Evolutionary conservation across 148 eudicot species (phyloP).

Genomic region (Beta vulgaris): DNA sequence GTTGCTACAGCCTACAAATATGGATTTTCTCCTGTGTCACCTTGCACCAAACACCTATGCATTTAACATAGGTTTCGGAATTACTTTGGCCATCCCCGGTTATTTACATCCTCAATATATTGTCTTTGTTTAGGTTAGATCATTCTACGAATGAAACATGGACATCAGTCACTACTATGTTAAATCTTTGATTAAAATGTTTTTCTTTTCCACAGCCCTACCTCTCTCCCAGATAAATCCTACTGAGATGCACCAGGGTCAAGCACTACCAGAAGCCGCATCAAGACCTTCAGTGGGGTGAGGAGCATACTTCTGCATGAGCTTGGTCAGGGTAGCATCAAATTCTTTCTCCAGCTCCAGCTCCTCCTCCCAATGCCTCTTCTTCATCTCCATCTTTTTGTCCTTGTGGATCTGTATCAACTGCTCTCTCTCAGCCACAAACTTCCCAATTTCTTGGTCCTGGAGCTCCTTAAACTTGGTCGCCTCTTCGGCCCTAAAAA

Average conservation of each 20-base stretch:
- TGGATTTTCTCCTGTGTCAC: neutral
- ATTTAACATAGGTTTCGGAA: neutral
- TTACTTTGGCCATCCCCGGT: neutral
- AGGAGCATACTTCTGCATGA: conserved; percentile 54
- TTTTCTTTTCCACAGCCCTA: neutral
- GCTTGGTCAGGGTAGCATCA: conserved; percentile 34
- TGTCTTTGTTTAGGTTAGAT: neutral
- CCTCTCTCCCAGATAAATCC: neutral
- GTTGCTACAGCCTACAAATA: neutral
- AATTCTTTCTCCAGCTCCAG: conserved; percentile 48
- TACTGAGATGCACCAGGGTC: neutral
- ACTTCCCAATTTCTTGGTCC: conserved; percentile 51
- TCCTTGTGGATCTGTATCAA: conserved; percentile 38
- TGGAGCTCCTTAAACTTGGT: conserved; percentile 39
- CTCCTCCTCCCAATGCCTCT: conserved; percentile 47
- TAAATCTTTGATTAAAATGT: neutral
- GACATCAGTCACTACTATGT: neutral
- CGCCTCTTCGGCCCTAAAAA: conserved; percentile 41
- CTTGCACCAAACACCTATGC: neutral
- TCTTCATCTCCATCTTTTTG: conserved; percentile 46
- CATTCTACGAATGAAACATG: neutral
- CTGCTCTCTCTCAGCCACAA: conserved; percentile 43
- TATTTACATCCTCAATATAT: conserved; percentile 13
- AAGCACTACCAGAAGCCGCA: neutral
- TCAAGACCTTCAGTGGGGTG: conserved; percentile 2